Conservation (phyloP, 2,329 filamentous ascomycete genomes). For the Botrytis byssoidea region DNA sequence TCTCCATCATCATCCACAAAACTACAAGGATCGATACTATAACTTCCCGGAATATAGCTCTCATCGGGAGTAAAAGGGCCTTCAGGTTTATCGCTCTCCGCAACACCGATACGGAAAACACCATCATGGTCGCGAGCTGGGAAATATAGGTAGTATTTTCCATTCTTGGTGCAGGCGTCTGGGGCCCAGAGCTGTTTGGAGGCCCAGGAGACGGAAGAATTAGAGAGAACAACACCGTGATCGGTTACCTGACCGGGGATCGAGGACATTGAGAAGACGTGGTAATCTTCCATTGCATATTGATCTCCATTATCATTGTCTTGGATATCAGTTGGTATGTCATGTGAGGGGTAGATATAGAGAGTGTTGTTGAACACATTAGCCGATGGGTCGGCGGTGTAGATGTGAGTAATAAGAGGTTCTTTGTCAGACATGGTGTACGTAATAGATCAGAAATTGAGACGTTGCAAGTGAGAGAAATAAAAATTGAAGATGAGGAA, state of each 20-base stretch:
- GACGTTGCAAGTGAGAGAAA: neutral
- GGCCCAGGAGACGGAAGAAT: constrained; percentile 70
- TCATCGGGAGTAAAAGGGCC: constrained; percentile 69
- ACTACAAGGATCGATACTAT: constrained; percentile 73
- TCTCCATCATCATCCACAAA: constrained; percentile 72
- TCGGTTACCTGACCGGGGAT: constrained; percentile 58
- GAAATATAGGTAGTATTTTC: constrained; percentile 75
- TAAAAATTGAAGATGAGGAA: neutral
- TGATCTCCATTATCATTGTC: constrained; percentile 85
- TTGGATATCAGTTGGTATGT: constrained; percentile 69
- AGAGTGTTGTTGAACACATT: constrained; percentile 74
- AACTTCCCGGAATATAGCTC: constrained; percentile 64
- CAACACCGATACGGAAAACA: constrained; percentile 74
- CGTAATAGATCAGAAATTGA: neutral
- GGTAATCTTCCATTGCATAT: constrained; percentile 82
- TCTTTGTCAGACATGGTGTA: constrained; percentile 21
- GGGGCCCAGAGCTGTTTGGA: constrained; percentile 80
- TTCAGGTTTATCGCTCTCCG: constrained; percentile 59
- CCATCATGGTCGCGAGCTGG: constrained; percentile 69
- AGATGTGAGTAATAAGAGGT: constrained; percentile 71
- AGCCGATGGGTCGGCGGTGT: constrained; percentile 77
- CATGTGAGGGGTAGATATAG: constrained; percentile 80
- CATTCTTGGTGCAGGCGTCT: constrained; percentile 67
- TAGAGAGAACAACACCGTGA: constrained; percentile 67
- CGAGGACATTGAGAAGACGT: constrained; percentile 64